phyloP scores from a whole-genome alignment of 345 rosid species.

The Cardiospermum halicacabum region DNA sequence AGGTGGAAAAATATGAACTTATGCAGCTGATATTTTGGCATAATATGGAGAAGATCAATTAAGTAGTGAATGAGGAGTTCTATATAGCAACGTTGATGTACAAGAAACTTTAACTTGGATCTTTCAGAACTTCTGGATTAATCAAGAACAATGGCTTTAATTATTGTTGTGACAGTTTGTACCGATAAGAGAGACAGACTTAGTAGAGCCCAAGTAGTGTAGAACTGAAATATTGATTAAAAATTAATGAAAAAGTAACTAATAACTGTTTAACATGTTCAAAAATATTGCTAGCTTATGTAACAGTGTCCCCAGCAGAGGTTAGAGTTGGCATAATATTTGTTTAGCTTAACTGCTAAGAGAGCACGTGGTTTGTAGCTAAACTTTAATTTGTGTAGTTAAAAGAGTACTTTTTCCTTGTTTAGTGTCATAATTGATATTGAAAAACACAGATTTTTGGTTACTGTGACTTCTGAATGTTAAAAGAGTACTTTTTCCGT shows the following conservation, averaged over 20 bases:
- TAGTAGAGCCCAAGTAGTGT: background rate
- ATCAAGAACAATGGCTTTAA: background rate
- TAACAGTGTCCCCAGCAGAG: too few species aligned
- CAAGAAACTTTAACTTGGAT: background rate
- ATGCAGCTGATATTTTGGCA: background rate
- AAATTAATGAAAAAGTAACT: too few species aligned
- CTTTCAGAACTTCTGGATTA: background rate
- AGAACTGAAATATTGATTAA: background rate
- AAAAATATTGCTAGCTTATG: too few species aligned
- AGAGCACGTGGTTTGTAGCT: too few species aligned
- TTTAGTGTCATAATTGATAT: background rate
- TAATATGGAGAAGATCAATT: background rate
- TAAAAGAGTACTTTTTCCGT: too few species aligned
- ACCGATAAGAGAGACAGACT: background rate
- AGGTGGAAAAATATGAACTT: background rate
- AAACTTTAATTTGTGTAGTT: too few species aligned
- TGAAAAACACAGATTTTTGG: constrained; percentile 2
- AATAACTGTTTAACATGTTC: too few species aligned
- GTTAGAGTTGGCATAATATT: too few species aligned
- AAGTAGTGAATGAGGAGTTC: background rate
- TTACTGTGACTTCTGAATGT: background rate
- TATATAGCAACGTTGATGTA: background rate
- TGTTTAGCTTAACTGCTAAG: too few species aligned
- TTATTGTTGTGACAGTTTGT: background rate
- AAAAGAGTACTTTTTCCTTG: too few species aligned